Evolutionary conservation across 2,329 filamentous ascomycete genomes (phyloP).

Genomic region (Sphaerostilbella broomeana): DNA sequence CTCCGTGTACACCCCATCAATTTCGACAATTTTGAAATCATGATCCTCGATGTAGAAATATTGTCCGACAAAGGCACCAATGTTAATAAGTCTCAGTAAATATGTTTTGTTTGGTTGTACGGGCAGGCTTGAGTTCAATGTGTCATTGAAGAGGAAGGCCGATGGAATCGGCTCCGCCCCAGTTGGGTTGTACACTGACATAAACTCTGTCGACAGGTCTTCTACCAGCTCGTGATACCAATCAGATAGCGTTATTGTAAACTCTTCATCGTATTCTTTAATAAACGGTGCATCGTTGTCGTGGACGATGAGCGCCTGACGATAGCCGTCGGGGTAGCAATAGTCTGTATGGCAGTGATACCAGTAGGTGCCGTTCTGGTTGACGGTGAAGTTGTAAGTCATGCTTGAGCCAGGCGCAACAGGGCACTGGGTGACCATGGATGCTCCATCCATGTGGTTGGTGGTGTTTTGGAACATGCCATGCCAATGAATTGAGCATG

Average conservation of each 20-base stretch:
- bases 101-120: slow-evolving; percentile 42
- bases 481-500: slow-evolving; percentile 53
- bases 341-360: slow-evolving; percentile 47
- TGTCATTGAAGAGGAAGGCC: slow-evolving; percentile 47
- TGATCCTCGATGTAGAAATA: slow-evolving; percentile 42
- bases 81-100: slow-evolving; percentile 46
- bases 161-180: slow-evolving; percentile 50
- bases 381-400: slow-evolving; percentile 51
- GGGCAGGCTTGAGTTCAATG: slow-evolving; percentile 28
- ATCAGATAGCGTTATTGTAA: slow-evolving; percentile 51
- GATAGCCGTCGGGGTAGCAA: slow-evolving; percentile 19
- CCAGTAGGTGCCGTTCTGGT: slow-evolving; percentile 56
- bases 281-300: slow-evolving; percentile 45
- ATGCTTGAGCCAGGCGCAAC: slow-evolving; percentile 47
- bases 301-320: slow-evolving; percentile 49
- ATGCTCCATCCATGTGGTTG: slow-evolving; percentile 54
- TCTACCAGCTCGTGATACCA: slow-evolving; percentile 54
- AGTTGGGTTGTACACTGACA: slow-evolving; percentile 32
- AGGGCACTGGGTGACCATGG: slow-evolving; percentile 50
- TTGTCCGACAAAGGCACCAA: slow-evolving; percentile 45
- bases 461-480: slow-evolving; percentile 54
- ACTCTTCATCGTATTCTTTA: slow-evolving; percentile 47
- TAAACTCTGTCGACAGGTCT: slow-evolving; percentile 24
- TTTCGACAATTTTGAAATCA: slow-evolving; percentile 29
- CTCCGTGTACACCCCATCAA: slow-evolving; percentile 46